A percentile compares a stretch with the other conserved stretches of the same genome.
These are phyloP conservation scores for Penicillium polonicum DNA, from an alignment of 2,329 filamentous ascomycete genomes.

Conservation along the genomic window DNA sequence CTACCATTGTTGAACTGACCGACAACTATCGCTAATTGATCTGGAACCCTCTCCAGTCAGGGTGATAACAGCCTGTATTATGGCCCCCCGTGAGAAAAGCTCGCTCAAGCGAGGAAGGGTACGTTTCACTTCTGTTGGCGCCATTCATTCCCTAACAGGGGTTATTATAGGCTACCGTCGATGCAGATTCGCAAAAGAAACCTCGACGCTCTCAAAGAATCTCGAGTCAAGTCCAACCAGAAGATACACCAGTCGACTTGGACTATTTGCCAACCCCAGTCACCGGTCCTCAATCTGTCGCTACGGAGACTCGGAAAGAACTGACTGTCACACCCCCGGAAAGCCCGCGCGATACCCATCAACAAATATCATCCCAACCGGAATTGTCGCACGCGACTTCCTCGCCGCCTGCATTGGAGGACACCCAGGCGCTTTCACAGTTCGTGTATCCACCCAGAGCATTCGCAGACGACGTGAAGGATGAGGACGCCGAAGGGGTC, in stretches of 20 bases:
- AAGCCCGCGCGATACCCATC: conserved; percentile 54
- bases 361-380: conserved; percentile 44
- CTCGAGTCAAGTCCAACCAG: conserved; percentile 55
- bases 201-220: conserved; percentile 74
- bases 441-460: conserved; percentile 69
- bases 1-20: background rate
- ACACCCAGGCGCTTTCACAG: conserved; percentile 79
- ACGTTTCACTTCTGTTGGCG: conserved; percentile 36
- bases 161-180: conserved; percentile 60
- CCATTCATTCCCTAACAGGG: conserved; percentile 25
- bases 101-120: conserved; percentile 81
- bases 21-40: conserved; percentile 16
- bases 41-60: conserved; percentile 12
- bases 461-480: conserved; percentile 77
- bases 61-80: conserved; percentile 18
- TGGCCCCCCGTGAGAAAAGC: conserved; percentile 67
- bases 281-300: conserved; percentile 65
- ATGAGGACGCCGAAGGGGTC: conserved; percentile 80
- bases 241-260: conserved; percentile 62
- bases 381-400: conserved; percentile 47
- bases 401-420: conserved; percentile 62
- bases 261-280: conserved; percentile 78
- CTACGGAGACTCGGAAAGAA: conserved; percentile 65
- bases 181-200: conserved; percentile 69
- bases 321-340: conserved; percentile 68